Evolutionary conservation across 257 asterid species (phyloP), one percentile per base, ranked within the genome.

Genomic region (Solanum medicagineum): DNA sequence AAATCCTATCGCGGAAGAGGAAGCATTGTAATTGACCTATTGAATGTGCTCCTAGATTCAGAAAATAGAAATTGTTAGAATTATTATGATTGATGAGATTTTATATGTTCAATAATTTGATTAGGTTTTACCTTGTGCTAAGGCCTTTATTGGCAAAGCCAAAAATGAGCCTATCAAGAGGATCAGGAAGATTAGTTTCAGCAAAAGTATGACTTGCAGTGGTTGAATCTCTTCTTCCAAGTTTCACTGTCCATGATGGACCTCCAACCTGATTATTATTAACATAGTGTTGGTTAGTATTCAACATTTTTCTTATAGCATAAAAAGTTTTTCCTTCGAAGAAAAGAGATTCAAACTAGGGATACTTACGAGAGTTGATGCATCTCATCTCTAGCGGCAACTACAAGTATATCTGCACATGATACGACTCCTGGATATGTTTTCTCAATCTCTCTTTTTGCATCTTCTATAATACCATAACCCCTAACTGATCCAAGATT

Each of bases 1-100:
- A 89, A 24, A 90, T 89, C 36, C 94, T 88, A 0, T 15, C 44
- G 0, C 92, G 90, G 84, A 90, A 91, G 36, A 86, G 32, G 83
- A 85, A 74, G 1, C 81, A 74, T 74, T 74, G 81, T 74, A 59
- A 59, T 47, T 74, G 81, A 49, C 81, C 81, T 1, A 74, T 74
- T 74, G 59, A n/a, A 74, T 74, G 59, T 47, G 59, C 12, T 12
- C 59, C 81, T 74, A 22, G 0, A 45, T 45, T 73, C 0, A 45
- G 1, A 45, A n/a, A 15, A 22, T 6, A n/a, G 45, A 12, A n/a
- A 73, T 10, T 2, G 11, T 74, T 47, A 45, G 2, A 44, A 12
- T 26, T 26, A 26, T 26, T 26, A 26, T 26, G 29, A 26, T 26
- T 26, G 29, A 26, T 26, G 29, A 26, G 29, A 26, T 26, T 26